Conservation (phyloP, 371 early-diverging fungal genomes). For the Mortierella sp. region DNA sequence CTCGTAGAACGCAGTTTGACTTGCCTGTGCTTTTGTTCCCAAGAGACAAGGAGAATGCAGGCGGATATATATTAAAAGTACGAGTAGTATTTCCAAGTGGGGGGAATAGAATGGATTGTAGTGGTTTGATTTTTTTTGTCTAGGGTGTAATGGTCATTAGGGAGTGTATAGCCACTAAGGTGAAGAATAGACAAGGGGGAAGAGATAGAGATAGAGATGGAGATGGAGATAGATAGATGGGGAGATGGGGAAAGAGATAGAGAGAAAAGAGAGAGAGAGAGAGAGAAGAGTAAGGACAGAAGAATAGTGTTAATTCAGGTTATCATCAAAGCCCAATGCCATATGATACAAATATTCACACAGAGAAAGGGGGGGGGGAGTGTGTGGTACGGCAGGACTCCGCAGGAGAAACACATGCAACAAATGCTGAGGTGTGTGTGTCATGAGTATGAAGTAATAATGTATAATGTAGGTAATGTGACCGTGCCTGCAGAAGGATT, state of each 20-base stretch:
- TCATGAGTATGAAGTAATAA: background rate
- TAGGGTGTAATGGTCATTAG: background rate
- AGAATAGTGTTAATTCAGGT: background rate
- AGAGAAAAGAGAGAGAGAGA: background rate
- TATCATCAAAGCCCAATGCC: background rate
- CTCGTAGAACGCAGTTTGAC: conserved; percentile 1
- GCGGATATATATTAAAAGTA: background rate
- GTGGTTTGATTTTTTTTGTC: background rate
- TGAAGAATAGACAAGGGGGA: background rate
- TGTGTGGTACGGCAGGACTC: background rate
- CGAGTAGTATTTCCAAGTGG: background rate
- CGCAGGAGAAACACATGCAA: conserved; percentile 1
- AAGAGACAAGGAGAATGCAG: background rate
- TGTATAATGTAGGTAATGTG: background rate
- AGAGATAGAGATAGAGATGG: conserved; percentile 1
- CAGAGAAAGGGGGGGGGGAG: too few relatives aligned
- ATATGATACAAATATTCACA: too few relatives aligned
- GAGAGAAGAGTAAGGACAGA: background rate
- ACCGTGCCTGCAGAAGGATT: background rate
- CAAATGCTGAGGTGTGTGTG: background rate
- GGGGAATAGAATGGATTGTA: background rate
- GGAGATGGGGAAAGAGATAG: conserved; percentile 1
- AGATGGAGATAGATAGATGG: background rate
- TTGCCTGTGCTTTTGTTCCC: conserved; percentile 10
- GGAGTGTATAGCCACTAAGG: background rate